phyloP scores from a whole-genome alignment of 441 rosid genomes.

The Hypseocharis bilobata region DNA sequence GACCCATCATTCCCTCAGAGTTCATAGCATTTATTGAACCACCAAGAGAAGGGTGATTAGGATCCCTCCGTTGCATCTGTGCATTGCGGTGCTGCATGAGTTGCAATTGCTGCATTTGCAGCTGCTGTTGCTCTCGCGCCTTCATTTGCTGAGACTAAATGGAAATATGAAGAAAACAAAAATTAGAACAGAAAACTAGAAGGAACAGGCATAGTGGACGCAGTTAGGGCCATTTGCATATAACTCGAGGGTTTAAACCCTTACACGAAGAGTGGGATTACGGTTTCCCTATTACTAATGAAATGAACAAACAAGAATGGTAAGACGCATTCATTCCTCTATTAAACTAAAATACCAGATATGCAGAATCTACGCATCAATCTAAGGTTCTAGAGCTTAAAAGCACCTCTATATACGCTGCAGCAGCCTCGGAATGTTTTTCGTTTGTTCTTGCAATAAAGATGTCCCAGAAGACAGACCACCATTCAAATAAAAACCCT shows the following conservation, averaged over 20 bases:
- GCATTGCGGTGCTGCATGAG: slow-evolving; percentile 47
- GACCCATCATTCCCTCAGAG: slow-evolving; percentile 54
- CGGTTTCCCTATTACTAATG: neutral
- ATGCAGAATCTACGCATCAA: neutral
- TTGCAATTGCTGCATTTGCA: slow-evolving; percentile 56
- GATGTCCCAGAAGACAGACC: slow-evolving; percentile 78
- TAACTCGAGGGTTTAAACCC: neutral
- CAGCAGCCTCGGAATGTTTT: slow-evolving; percentile 60
- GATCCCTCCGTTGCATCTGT: slow-evolving; percentile 51
- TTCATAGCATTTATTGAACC: slow-evolving; percentile 36
- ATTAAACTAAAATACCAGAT: slow-evolving; percentile 3
- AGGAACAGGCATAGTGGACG: neutral
- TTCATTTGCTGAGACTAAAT: slow-evolving; percentile 49
- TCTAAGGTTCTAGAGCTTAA: slow-evolving; percentile 3
- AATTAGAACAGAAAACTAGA: neutral
- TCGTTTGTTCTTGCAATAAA: slow-evolving; percentile 66
- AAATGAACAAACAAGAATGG: neutral
- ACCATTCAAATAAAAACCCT: slow-evolving; percentile 78
- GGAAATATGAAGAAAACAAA: slow-evolving; percentile 9
- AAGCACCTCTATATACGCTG: slow-evolving; percentile 60
- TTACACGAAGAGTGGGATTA: neutral
- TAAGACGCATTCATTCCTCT: neutral
- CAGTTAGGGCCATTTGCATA: neutral
- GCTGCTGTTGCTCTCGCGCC: slow-evolving; percentile 52
- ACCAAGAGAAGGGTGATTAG: slow-evolving; percentile 39